Evolutionary conservation across 352 stramenopile species (phyloP).

Genomic region (Pythium periplocum): DNA sequence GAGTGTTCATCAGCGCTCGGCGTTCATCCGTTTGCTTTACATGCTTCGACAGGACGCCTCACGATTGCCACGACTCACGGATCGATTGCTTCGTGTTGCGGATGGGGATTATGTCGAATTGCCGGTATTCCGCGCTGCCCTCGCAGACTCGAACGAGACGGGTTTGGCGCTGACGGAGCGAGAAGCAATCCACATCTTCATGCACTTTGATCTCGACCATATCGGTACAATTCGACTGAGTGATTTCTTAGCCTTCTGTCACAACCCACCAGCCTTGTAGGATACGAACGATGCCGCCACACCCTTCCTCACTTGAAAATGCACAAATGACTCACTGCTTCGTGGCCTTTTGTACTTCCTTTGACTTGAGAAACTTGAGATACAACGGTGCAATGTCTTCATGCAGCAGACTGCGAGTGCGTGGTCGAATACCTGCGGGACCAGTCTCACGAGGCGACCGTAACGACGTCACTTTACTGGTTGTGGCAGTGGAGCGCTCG

Average conservation of each 20-base stretch:
- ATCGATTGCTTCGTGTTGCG: neutral
- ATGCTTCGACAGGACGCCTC: constrained; percentile 15
- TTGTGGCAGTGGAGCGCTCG: no score
- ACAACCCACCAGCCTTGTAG: constrained; percentile 17
- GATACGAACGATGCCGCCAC: neutral
- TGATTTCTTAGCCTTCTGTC: constrained; percentile 35
- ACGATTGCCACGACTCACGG: constrained; percentile 3
- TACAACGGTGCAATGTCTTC: constrained; percentile 71
- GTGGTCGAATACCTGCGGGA: neutral
- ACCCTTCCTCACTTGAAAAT: neutral
- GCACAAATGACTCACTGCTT: constrained; percentile 20
- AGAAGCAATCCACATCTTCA: constrained; percentile 74
- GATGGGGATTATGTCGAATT: constrained; percentile 39
- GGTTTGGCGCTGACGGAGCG: constrained; percentile 25
- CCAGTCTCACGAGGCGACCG: no score
- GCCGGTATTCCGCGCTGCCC: constrained; percentile 30
- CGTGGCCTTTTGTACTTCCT: constrained; percentile 50
- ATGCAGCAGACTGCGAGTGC: constrained; percentile 49
- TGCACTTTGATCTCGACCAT: constrained; percentile 67
- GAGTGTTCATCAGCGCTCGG: constrained; percentile 56
- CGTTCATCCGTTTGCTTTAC: constrained; percentile 36
- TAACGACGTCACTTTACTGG: no score
- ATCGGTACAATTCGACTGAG: constrained; percentile 49
- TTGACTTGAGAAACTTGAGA: constrained; percentile 67
- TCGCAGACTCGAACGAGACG: constrained; percentile 10